Conservation (phyloP, 805 yeast species). For the Kluyveromyces nonfermentans region DNA sequence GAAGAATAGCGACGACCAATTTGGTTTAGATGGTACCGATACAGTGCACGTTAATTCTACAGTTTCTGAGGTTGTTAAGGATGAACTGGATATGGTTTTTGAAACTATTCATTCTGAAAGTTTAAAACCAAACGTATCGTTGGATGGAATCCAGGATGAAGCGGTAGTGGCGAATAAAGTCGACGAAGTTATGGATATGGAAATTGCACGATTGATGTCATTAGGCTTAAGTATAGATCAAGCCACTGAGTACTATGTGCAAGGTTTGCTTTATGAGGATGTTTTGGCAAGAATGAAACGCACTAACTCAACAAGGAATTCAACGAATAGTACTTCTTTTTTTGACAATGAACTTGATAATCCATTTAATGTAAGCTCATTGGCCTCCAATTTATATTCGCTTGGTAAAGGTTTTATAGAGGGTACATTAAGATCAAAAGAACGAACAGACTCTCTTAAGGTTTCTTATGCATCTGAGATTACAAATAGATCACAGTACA, state of each 20-base stretch:
- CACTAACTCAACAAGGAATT: neutral
- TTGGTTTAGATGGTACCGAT: neutral
- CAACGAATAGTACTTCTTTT: neutral
- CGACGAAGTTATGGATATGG: constrained; percentile 29
- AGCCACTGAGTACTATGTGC: constrained; percentile 17
- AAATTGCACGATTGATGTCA: constrained; percentile 28
- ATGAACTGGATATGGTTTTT: constrained; percentile 19
- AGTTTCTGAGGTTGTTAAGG: constrained; percentile 4
- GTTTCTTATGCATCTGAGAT: neutral
- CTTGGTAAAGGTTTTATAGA: constrained; percentile 25
- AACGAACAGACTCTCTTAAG: neutral
- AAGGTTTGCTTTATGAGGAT: constrained; percentile 21
- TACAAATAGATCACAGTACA: neutral
- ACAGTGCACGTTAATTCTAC: no score
- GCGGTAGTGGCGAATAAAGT: constrained; percentile 10
- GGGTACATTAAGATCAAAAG: neutral
- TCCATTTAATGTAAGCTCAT: constrained; percentile 10
- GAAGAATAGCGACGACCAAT: neutral
- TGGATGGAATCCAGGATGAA: neutral
- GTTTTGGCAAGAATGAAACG: constrained; percentile 1
- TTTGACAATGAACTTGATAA: neutral
- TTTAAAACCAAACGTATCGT: neutral
- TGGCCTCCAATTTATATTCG: constrained; percentile 22
- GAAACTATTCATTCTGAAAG: constrained; percentile 9
- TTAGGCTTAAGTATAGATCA: constrained; percentile 18